Percentiles rank a stretch among this genome's conserved stretches.
Evolutionary conservation across 495 filamentous ascomycete genomes (phyloP).

Genomic region (Aspergillus sclerotioniger): DNA sequence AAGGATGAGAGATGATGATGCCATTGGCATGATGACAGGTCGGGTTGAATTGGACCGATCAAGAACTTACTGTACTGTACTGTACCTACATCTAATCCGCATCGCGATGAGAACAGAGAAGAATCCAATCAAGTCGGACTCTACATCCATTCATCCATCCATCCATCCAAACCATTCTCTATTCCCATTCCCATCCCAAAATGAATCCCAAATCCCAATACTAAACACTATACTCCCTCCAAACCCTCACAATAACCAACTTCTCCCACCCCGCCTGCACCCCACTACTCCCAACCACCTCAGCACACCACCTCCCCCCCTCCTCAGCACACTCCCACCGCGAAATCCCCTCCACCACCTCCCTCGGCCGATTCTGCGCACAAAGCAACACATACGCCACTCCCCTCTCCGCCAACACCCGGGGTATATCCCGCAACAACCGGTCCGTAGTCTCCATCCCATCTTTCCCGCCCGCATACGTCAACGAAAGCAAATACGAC

Average conservation of each 20-base stretch:
- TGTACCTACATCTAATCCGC: too few relatives aligned
- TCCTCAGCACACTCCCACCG: constrained; percentile 33
- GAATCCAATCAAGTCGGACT: too few relatives aligned
- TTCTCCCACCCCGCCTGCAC: constrained; percentile 90
- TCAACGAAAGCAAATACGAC: constrained; percentile 76
- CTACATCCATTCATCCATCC: too few relatives aligned
- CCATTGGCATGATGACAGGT: too few relatives aligned
- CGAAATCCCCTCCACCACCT: constrained; percentile 65
- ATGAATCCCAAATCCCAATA: neutral
- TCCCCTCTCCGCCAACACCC: constrained; percentile 61
- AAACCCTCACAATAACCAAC: constrained; percentile 77
- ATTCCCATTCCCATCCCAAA: constrained; percentile 3
- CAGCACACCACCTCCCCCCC: constrained; percentile 60
- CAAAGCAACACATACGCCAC: constrained; percentile 90
- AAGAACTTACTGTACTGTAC: too few relatives aligned
- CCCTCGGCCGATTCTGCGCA: constrained; percentile 76
- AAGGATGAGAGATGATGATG: too few relatives aligned
- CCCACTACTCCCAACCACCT: constrained; percentile 81
- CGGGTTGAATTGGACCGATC: too few relatives aligned
- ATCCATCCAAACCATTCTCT: too few relatives aligned
- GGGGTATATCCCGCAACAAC: constrained; percentile 64
- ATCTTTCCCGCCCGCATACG: constrained; percentile 83
- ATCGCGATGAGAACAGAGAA: too few relatives aligned
- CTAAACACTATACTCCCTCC: constrained; percentile 39
- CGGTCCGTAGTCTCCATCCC: constrained; percentile 92